These are phyloP conservation scores for Penicillium sp. DNA, from an alignment of 2,329 filamentous ascomycete genomes.

Conservation along the genomic window DNA sequence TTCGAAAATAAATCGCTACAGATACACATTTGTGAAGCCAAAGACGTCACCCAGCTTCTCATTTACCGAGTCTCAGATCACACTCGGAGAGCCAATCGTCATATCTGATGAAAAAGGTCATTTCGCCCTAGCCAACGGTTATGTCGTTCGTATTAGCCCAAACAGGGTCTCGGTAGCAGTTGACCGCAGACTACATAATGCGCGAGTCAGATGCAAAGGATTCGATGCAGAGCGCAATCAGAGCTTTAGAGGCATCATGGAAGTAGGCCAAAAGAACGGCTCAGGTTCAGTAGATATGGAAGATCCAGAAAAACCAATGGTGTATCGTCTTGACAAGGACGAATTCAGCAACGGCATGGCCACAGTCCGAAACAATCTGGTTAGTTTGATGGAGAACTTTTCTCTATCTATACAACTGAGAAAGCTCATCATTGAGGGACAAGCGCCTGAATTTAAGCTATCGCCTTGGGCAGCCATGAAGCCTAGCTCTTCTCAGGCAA, in stretches of 20 bases:
- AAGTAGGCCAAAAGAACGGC: constrained; percentile 59
- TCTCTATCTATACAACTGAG: constrained; percentile 70
- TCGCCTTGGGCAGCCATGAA: constrained; percentile 61
- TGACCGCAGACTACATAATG: constrained; percentile 83
- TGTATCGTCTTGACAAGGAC: constrained; percentile 90
- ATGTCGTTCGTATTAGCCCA: constrained; percentile 72
- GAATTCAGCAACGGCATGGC: constrained; percentile 99
- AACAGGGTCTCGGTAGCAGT: constrained; percentile 81
- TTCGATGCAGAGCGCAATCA: constrained; percentile 79
- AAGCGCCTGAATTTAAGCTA: constrained; percentile 67
- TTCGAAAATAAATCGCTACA: constrained; percentile 85
- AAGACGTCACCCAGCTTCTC: constrained; percentile 62
- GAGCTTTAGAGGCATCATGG: constrained; percentile 87
- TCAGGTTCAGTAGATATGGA: constrained; percentile 20
- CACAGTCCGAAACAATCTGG: constrained; percentile 85
- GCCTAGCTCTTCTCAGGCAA: constrained; percentile 51
- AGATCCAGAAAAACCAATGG: constrained; percentile 49
- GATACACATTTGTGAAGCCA: constrained; percentile 78
- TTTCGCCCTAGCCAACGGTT: constrained; percentile 91
- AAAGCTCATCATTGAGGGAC: constrained; percentile 73
- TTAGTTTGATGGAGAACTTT: constrained; percentile 80
- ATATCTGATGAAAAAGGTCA: constrained; percentile 93
- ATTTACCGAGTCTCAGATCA: constrained; percentile 86
- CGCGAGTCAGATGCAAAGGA: constrained; percentile 67
- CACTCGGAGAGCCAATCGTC: constrained; percentile 86